Evolutionary conservation across 2,329 filamentous ascomycete genomes (phyloP).

Genomic region (Nothophoma quercina): DNA sequence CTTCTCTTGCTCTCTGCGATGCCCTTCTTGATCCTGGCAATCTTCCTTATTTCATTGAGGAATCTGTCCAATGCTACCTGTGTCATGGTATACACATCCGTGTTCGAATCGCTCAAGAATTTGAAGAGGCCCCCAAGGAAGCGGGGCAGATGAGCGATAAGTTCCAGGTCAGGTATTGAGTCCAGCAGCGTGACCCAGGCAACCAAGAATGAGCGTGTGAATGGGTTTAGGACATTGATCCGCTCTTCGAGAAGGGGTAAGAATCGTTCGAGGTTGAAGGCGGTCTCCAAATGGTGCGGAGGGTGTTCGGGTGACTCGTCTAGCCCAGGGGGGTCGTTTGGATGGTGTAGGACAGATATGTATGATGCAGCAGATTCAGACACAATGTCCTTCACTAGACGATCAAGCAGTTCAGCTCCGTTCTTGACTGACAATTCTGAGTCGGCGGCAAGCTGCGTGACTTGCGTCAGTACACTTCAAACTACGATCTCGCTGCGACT

Average conservation of each 20-base stretch:
- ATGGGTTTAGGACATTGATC: slow-evolving; percentile 93
- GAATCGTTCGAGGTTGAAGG: slow-evolving; percentile 89
- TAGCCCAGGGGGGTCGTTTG: slow-evolving; percentile 61
- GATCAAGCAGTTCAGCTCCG: slow-evolving; percentile 91
- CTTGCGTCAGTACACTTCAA: slow-evolving; percentile 27
- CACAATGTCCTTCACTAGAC: slow-evolving; percentile 94
- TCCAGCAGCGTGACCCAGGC: slow-evolving; percentile 95
- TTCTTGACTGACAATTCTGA: slow-evolving; percentile 98
- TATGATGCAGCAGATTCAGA: slow-evolving; percentile 95
- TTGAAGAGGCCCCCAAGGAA: slow-evolving; percentile 89
- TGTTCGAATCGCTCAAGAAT: slow-evolving; percentile 89
- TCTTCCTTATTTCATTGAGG: slow-evolving; percentile 90
- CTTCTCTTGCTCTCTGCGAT: slow-evolving; percentile 84
- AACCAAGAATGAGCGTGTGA: slow-evolving; percentile 92
- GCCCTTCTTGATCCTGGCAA: slow-evolving; percentile 89
- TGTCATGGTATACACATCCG: slow-evolving; percentile 93
- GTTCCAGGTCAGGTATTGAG: slow-evolving; percentile 94
- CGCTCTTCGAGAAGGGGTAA: slow-evolving; percentile 93
- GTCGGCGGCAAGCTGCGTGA: slow-evolving; percentile 82
- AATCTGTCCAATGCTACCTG: slow-evolving; percentile 90
- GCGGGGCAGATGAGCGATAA: slow-evolving; percentile 90
- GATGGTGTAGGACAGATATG: slow-evolving; percentile 81
- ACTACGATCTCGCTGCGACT: background rate
- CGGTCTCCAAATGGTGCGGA: slow-evolving; percentile 69
- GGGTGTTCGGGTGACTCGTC: slow-evolving; percentile 30